Conservation (phyloP, 164 flowering plant species). For the Pachysandra terminalis region DNA sequence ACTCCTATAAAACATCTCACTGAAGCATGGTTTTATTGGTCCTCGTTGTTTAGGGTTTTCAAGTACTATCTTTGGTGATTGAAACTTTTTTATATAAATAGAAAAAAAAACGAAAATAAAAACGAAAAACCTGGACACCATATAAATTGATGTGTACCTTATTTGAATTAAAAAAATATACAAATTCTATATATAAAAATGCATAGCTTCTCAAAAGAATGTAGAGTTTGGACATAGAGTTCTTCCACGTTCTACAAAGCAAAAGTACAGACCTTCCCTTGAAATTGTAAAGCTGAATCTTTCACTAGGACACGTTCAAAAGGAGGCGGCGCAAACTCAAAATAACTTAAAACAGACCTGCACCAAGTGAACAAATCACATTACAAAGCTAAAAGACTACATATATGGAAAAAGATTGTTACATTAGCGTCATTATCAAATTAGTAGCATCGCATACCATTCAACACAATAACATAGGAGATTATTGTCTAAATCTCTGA, state of each 20-base stretch:
- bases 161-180: no score
- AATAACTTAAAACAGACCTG: conserved; percentile 65
- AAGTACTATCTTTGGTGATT: no score
- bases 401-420: no score
- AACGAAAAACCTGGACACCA: no score
- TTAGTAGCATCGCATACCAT: neutral
- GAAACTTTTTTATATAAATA: no score
- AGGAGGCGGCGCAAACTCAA: conserved; percentile 72
- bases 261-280: conserved; percentile 22
- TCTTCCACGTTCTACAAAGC: neutral
- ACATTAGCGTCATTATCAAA: neutral
- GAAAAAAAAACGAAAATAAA: no score
- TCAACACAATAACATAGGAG: neutral
- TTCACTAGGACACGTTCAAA: conserved; percentile 45
- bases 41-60: no score
- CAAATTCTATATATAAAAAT: neutral
- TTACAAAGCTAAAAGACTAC: neutral
- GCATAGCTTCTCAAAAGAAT: neutral
- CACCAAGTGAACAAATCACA: no score
- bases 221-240: neutral
- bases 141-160: no score
- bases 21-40: no score
- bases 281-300: conserved; percentile 11
- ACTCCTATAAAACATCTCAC: no score
- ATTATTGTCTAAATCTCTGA: neutral